Evolutionary conservation across 129 eudicot species (phyloP).

Genomic region (Gnaphalium uliginosum): DNA sequence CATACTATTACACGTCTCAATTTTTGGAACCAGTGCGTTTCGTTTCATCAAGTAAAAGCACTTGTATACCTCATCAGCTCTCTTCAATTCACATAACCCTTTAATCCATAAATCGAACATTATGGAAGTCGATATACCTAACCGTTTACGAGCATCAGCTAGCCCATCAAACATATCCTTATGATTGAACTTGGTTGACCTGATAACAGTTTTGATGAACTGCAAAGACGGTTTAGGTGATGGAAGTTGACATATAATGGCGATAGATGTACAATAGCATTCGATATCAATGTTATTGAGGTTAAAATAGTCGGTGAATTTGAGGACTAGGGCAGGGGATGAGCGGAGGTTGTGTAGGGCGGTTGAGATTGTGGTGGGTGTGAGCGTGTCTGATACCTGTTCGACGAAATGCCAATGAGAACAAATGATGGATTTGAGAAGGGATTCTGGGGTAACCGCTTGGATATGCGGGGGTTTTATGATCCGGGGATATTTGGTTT

Average conservation of each 20-base stretch:
- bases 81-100: constrained; percentile 60
- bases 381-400: constrained; percentile 47
- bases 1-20: constrained; percentile 57
- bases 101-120: constrained; percentile 50
- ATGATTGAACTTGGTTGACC: constrained; percentile 14
- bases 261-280: constrained; percentile 47
- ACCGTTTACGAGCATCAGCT: constrained; percentile 37
- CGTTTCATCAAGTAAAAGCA: constrained; percentile 55
- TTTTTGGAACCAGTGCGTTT: constrained; percentile 40
- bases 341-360: constrained; percentile 39
- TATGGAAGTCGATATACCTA: constrained; percentile 36
- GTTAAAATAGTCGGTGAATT: constrained; percentile 38
- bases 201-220: constrained; percentile 41
- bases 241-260: constrained; percentile 43
- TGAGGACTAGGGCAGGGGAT: constrained; percentile 38
- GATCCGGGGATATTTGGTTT: neutral
- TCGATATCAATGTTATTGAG: constrained; percentile 33
- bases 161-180: constrained; percentile 44
- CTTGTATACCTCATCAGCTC: constrained; percentile 46
- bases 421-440: constrained; percentile 30
- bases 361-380: constrained; percentile 47
- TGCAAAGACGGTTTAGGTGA: constrained; percentile 38
- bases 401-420: constrained; percentile 77
- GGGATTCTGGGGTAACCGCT: constrained; percentile 25
- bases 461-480: neutral